phyloP scores from a whole-genome alignment of 139 green algal species.

The Chlamydomonas incerta region DNA sequence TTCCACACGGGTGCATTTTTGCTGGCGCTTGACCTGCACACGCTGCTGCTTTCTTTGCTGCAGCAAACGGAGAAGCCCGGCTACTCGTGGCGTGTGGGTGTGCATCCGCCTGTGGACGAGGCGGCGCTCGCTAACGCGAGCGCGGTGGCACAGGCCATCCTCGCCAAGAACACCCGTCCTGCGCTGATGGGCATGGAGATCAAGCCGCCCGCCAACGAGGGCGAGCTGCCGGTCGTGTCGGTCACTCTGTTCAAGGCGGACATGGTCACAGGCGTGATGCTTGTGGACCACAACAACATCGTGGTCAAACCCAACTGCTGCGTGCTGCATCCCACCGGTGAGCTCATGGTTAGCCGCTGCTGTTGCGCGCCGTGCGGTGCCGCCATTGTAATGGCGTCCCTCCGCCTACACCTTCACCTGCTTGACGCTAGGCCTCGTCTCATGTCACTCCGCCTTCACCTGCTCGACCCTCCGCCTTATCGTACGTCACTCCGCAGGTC shows the following conservation, averaged over 20 bases:
- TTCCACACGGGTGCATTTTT: too few species aligned
- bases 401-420: too few species aligned
- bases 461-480: too few species aligned
- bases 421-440: too few species aligned
- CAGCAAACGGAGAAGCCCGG: slow-evolving; percentile 37
- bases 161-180: slow-evolving; percentile 41
- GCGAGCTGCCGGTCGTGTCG: slow-evolving; percentile 22
- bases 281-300: slow-evolving; percentile 43
- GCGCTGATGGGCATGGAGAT: slow-evolving; percentile 36
- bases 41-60: background rate
- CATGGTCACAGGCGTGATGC: slow-evolving; percentile 46
- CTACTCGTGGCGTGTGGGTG: slow-evolving; percentile 41
- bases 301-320: slow-evolving; percentile 47
- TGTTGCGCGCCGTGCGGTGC: too few species aligned
- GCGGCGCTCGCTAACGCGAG: slow-evolving; percentile 33
- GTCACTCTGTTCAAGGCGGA: slow-evolving; percentile 37
- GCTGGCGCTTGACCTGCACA: background rate
- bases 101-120: slow-evolving; percentile 46
- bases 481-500: background rate
- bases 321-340: slow-evolving; percentile 46
- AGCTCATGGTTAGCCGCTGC: too few species aligned
- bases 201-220: slow-evolving; percentile 38
- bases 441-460: too few species aligned
- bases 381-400: too few species aligned
- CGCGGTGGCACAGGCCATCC: slow-evolving; percentile 30